phyloP scores from a whole-genome alignment of 208 protist genomes.

The Trypanosoma rangeli region DNA sequence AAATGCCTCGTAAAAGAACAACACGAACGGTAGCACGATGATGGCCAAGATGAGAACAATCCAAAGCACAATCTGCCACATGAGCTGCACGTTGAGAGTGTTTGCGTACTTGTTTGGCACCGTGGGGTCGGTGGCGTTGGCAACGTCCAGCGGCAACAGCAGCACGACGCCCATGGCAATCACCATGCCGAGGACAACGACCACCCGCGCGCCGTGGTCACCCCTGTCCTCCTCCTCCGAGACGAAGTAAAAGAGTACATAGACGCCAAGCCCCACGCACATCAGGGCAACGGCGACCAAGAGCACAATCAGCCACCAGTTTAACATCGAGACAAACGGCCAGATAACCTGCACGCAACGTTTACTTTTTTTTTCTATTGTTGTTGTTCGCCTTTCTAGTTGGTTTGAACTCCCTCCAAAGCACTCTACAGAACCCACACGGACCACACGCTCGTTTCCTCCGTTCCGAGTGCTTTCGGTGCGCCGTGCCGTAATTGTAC shows the following conservation, averaged over 20 bases:
- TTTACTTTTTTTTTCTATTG: background rate
- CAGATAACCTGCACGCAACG: too few species aligned
- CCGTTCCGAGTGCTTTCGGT: too few species aligned
- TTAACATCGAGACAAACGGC: conserved; percentile 38
- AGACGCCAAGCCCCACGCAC: conserved; percentile 52
- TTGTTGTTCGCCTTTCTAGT: too few species aligned
- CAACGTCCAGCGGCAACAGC: conserved; percentile 75
- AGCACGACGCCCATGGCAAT: conserved; percentile 45
- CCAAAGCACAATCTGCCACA: conserved; percentile 92
- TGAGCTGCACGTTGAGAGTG: conserved; percentile 77
- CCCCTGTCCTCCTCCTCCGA: conserved; percentile 65
- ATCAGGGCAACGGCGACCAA: conserved; percentile 58
- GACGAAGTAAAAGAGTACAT: conserved; percentile 72
- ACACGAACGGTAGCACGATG: conserved; percentile 87
- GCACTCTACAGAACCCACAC: too few species aligned
- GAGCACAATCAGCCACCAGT: conserved; percentile 88
- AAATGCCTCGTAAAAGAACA: conserved; percentile 94
- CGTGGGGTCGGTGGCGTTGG: conserved; percentile 75
- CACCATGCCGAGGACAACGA: conserved; percentile 79
- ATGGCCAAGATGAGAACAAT: conserved; percentile 61
- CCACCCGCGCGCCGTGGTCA: conserved; percentile 52
- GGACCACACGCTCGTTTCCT: too few species aligned
- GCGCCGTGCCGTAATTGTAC: too few species aligned
- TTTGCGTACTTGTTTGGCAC: conserved; percentile 47
- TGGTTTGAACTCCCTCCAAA: too few species aligned